These are phyloP conservation scores for Tetrahymena elliotti DNA, from an alignment of 73 alveolate species.

Conservation along the genomic window DNA sequence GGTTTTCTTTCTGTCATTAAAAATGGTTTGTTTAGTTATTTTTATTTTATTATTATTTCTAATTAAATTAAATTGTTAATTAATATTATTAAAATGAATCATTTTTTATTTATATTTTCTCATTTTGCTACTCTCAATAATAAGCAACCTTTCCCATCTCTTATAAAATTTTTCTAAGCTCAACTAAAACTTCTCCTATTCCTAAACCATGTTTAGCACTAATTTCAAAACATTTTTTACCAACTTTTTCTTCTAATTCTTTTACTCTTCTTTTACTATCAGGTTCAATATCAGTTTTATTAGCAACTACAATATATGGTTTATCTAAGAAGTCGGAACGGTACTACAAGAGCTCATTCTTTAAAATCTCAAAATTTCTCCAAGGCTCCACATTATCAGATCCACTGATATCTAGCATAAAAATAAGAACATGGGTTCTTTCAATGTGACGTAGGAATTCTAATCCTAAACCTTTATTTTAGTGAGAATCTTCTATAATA, in stretches of 20 bases:
- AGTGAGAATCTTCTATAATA: constrained; percentile 84
- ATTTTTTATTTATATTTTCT: no score
- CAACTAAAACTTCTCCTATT: constrained; percentile 19
- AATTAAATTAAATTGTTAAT: no score
- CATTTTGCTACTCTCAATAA: neutral
- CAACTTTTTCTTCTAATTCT: neutral
- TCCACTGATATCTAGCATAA: constrained; percentile 35
- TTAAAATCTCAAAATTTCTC: constrained; percentile 21
- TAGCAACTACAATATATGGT: constrained; percentile 43
- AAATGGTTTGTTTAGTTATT: no score
- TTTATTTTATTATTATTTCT: no score
- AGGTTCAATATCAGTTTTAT: constrained; percentile 29
- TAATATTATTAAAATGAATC: no score
- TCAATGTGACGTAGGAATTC: constrained; percentile 87
- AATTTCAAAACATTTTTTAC: neutral
- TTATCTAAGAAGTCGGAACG: constrained; percentile 30
- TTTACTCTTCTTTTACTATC: neutral
- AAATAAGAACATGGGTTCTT: constrained; percentile 60
- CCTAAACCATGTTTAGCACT: constrained; percentile 52
- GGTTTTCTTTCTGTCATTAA: no score
- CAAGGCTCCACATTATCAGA: neutral
- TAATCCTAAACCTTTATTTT: constrained; percentile 85
- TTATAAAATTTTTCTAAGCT: constrained; percentile 7
- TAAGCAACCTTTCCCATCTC: neutral
- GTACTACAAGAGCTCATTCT: constrained; percentile 34